These are phyloP conservation scores for Aotearoamyces nothofagi DNA, from an alignment of 2,329 filamentous ascomycete genomes.

Conservation along the genomic window DNA sequence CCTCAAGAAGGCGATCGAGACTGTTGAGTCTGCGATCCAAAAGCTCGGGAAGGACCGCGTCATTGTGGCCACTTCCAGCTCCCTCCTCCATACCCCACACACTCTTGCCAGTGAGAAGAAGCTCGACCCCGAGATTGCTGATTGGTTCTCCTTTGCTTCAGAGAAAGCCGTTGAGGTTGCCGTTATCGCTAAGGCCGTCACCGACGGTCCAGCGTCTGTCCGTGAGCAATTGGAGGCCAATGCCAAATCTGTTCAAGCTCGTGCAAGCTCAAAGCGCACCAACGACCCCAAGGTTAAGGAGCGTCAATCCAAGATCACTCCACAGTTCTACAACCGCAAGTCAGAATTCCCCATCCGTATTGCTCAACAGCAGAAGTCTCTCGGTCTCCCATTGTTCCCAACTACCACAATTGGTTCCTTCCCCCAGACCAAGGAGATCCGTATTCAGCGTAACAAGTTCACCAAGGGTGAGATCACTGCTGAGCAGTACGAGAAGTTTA, in stretches of 20 bases:
- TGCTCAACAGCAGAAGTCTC: slow-evolving; percentile 74
- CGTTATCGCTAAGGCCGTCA: slow-evolving; percentile 92
- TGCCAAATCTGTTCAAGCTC: slow-evolving; percentile 82
- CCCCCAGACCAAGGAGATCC: slow-evolving; percentile 98
- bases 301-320: slow-evolving; percentile 74
- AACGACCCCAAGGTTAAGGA: slow-evolving; percentile 98
- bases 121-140: slow-evolving; percentile 78
- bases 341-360: slow-evolving; percentile 78
- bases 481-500: slow-evolving; percentile 94
- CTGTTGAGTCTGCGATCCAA: slow-evolving; percentile 77
- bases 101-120: slow-evolving; percentile 98
- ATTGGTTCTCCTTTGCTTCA: slow-evolving; percentile 97
- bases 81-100: slow-evolving; percentile 96
- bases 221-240: slow-evolving; percentile 88
- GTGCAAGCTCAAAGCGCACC: slow-evolving; percentile 83
- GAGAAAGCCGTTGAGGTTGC: slow-evolving; percentile 90
- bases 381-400: slow-evolving; percentile 92
- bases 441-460: slow-evolving; percentile 92
- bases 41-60: slow-evolving; percentile 96
- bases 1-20: slow-evolving; percentile 88
- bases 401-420: slow-evolving; percentile 99
- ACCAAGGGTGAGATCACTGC: slow-evolving; percentile 95
- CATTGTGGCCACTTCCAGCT: slow-evolving; percentile 91
- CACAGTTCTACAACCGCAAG: slow-evolving; percentile 82
- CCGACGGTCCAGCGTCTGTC: slow-evolving; percentile 76